Evolutionary conservation across 192 early-diverging fungal genomes (phyloP).

Genomic region (Coemansia sp.): DNA sequence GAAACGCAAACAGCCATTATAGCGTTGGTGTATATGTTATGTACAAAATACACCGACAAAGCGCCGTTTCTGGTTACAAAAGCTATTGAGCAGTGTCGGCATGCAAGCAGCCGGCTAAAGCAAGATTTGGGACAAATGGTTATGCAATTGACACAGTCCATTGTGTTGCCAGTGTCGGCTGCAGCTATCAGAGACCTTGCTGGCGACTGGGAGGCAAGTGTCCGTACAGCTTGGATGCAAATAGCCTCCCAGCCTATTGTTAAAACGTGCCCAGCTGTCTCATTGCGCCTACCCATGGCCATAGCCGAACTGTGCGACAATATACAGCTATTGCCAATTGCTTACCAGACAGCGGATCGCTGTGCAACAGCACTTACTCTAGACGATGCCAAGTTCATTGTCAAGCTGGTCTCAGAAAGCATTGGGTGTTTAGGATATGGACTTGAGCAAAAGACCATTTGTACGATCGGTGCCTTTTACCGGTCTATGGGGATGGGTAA

Average conservation of each 20-base stretch:
- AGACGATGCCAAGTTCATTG: slow-evolving; percentile 25
- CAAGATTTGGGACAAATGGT: slow-evolving; percentile 14
- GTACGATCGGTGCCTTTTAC: slow-evolving; percentile 12
- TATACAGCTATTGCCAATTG: background rate
- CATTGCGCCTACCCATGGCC: too few species aligned
- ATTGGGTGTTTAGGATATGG: background rate
- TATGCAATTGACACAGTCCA: background rate
- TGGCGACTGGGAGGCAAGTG: slow-evolving; percentile 13
- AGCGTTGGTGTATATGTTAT: slow-evolving; percentile 19
- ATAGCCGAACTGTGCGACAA: slow-evolving; percentile 2
- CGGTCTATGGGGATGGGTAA: background rate
- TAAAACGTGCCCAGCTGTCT: background rate
- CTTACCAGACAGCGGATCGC: background rate
- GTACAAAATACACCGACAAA: background rate
- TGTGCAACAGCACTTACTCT: slow-evolving; percentile 9
- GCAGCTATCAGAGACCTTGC: slow-evolving; percentile 1
- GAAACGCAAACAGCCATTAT: slow-evolving; percentile 11
- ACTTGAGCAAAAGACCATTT: slow-evolving; percentile 9
- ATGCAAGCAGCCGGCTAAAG: slow-evolving; percentile 3
- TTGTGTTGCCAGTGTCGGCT: background rate
- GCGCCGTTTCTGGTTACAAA: slow-evolving; percentile 5
- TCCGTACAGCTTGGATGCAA: slow-evolving; percentile 20
- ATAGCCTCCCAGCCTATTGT: slow-evolving; percentile 2
- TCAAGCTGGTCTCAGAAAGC: slow-evolving; percentile 8
- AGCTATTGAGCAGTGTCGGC: slow-evolving; percentile 5